Evolutionary conservation across 148 eudicot species (phyloP).

Genomic region (Silene uniflora): DNA sequence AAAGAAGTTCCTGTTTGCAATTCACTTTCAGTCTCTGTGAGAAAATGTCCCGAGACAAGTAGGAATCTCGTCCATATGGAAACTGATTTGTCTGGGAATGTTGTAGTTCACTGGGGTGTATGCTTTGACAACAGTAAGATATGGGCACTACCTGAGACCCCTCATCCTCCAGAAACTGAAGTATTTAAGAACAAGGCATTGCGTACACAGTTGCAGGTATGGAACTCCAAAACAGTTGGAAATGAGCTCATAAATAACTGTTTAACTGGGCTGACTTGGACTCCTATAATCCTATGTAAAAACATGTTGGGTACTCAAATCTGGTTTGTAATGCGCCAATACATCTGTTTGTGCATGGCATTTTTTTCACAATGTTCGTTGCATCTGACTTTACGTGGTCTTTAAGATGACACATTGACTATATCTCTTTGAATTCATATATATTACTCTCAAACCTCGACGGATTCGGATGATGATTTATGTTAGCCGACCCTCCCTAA

Average conservation of each 20-base stretch:
- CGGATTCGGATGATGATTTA: too few species aligned
- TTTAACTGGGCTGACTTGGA: neutral
- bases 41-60: constrained; percentile 51
- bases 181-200: constrained; percentile 79
- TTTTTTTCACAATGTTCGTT: neutral
- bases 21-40: constrained; percentile 52
- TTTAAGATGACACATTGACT: too few species aligned
- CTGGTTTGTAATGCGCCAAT: neutral
- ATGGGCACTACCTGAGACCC: constrained; percentile 75
- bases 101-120: constrained; percentile 87
- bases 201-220: constrained; percentile 80
- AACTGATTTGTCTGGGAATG: constrained; percentile 79
- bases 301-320: neutral
- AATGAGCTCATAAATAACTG: neutral
- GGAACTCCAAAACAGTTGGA: neutral
- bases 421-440: too few species aligned
- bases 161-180: constrained; percentile 72
- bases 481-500: too few species aligned
- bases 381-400: too few species aligned
- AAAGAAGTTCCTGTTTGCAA: constrained; percentile 49
- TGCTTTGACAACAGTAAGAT: constrained; percentile 46
- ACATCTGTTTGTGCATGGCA: neutral
- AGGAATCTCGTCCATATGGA: constrained; percentile 55
- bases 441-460: too few species aligned
- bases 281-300: too few species aligned